Base-by-base conservation (phyloP, 345 rosid genomes). In the Salix arbutifolia region DNA sequence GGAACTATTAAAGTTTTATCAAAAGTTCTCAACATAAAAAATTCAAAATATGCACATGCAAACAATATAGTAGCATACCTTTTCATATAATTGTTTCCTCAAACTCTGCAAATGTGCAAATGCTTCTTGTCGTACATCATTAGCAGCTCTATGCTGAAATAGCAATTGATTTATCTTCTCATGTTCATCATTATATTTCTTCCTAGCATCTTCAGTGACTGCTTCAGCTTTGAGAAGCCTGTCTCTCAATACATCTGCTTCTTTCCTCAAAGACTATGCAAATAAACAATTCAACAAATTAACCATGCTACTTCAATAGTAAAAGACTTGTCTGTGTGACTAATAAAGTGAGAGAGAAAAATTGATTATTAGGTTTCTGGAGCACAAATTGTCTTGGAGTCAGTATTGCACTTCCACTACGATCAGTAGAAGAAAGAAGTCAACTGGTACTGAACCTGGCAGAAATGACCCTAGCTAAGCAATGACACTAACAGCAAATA, bases 81-180 rank as follows among this genome's bases (percentile, higher is more conserved):
- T 92, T 37, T 89, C 92, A 75, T 88, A 75, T 66, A 73, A 80
- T 83, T 82, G 87, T 70, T 83, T 86, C 91, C 77, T 91, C 81
- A 92, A 81, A 82, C 73, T 78, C 52, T 84, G 88, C 64, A 91
- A 77, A 78, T 77, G 88, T n/a, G 10, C 78, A 83, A 87, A 94
- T 40, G 92, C 94, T 70, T 89, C 86, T 76, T 94, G 98, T 48
- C 97, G 91, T 65, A 84, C 80, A 65, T 77, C 86, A 85, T 90
- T 85, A 19, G 96, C 98, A 83, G 84, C 86, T 80, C 75, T 84
- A 76, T 86, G 90, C 74, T 78, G 83, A 69, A 68, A 70, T 61
- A 73, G 82, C 86, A 91, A 81, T 80, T 83, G 79, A 66, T 80
- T 81, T 37, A 87, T 81, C 74, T 67, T 90, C 38, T 82, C 84